Percentiles rank a stretch among this genome's conserved stretches.
Conservation (phyloP, 805 yeast genomes). For the Yarrowia divulgata region DNA sequence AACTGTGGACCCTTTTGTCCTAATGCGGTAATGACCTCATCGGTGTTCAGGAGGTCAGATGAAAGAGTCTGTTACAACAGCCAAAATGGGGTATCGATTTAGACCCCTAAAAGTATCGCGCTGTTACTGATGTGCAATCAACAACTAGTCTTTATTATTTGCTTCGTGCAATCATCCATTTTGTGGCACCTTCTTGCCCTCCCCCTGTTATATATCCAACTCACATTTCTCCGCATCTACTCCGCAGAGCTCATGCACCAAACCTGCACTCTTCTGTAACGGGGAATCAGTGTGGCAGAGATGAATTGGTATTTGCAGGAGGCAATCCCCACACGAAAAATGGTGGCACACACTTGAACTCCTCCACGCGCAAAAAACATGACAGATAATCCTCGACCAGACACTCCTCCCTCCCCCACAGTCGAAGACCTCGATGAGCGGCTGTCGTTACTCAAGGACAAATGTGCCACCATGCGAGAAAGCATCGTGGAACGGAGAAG, state of each 20-base stretch:
- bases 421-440: constrained; percentile 6
- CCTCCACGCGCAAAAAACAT: background rate
- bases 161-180: too few relatives aligned
- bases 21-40: too few relatives aligned
- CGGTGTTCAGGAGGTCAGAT: too few relatives aligned
- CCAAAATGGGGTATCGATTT: too few relatives aligned
- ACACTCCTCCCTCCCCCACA: constrained; percentile 5
- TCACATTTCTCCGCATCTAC: constrained; percentile 17
- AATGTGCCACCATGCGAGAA: constrained; percentile 7
- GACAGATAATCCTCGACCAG: constrained; percentile 12
- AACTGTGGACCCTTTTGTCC: too few relatives aligned
- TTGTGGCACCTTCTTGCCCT: too few relatives aligned
- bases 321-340: background rate
- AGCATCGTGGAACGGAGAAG: background rate
- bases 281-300: constrained; percentile 26
- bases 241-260: constrained; percentile 21
- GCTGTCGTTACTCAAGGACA: background rate
- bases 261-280: constrained; percentile 11
- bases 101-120: too few relatives aligned
- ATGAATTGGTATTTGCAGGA: background rate
- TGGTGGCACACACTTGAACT: background rate
- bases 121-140: too few relatives aligned
- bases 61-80: too few relatives aligned
- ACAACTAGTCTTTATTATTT: too few relatives aligned
- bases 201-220: background rate